phyloP scores from a whole-genome alignment of 129 eudicot genomes.

The Artemisia argyi region DNA sequence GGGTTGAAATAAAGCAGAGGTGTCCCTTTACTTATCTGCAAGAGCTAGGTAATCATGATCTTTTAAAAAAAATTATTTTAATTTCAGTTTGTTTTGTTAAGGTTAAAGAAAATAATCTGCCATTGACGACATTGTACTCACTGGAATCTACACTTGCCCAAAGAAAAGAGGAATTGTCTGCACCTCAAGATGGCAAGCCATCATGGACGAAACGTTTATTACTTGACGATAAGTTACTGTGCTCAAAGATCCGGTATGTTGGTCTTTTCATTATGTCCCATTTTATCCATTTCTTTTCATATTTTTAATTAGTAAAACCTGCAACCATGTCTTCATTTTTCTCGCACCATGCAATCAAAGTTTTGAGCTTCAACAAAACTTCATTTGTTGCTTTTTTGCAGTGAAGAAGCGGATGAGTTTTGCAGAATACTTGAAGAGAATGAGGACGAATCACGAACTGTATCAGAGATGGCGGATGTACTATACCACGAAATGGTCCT shows the following conservation, averaged over 20 bases:
- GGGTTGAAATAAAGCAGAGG: too few species aligned
- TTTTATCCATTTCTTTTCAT: not conserved
- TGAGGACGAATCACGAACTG: constrained; percentile 61
- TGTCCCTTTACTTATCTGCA: too few species aligned
- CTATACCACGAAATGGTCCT: constrained; percentile 78
- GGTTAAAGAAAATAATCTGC: constrained; percentile 52
- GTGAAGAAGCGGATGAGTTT: constrained; percentile 92
- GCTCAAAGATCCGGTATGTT: constrained; percentile 75
- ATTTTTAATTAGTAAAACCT: not conserved
- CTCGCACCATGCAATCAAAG: constrained; percentile 1
- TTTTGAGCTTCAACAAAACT: not conserved
- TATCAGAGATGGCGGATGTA: constrained; percentile 94
- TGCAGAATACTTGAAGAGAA: constrained; percentile 83
- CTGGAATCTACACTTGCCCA: constrained; percentile 71
- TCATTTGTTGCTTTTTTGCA: constrained; percentile 7
- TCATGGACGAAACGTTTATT: constrained; percentile 86
- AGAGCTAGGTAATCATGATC: too few species aligned
- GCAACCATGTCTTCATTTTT: too few species aligned
- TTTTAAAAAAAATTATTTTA: not conserved
- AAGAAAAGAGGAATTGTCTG: constrained; percentile 58
- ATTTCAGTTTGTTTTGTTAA: constrained; percentile 15
- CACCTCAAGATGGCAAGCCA: constrained; percentile 54
- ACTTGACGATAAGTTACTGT: constrained; percentile 68
- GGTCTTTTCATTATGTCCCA: not conserved
- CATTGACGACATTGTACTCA: constrained; percentile 70